These are phyloP conservation scores for Leccinum cinnamomeum DNA, from an alignment of 1,284 basidiomycete species.

Conservation along the genomic window DNA sequence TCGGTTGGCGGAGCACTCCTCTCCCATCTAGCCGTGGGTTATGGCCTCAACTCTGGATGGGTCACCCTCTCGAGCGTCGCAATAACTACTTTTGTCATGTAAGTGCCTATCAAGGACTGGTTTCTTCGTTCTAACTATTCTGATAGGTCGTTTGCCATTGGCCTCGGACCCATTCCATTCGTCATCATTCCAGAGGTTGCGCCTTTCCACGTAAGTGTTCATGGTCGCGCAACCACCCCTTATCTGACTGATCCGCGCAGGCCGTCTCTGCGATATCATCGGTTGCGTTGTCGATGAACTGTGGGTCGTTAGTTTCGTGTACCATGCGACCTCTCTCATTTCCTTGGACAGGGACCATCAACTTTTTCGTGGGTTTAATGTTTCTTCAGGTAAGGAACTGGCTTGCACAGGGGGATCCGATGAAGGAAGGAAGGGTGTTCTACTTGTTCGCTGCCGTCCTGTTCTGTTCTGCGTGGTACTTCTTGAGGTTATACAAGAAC, in stretches of 20 bases:
- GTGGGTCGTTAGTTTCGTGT: conserved; percentile 40
- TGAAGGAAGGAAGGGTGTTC: conserved; percentile 79
- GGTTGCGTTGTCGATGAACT: conserved; percentile 82
- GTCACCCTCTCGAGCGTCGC: conserved; percentile 69
- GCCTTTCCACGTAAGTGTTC: conserved; percentile 63
- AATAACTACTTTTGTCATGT: conserved; percentile 82
- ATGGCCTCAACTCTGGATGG: conserved; percentile 65
- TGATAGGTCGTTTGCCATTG: conserved; percentile 79
- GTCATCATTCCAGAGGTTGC: conserved; percentile 92
- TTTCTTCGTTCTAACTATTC: not conserved
- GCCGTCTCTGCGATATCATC: conserved; percentile 85
- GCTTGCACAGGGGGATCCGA: conserved; percentile 61
- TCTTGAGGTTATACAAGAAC: conserved; percentile 43
- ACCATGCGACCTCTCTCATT: not conserved
- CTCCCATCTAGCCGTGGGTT: conserved; percentile 69
- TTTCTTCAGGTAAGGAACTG: conserved; percentile 83
- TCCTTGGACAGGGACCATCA: conserved; percentile 63
- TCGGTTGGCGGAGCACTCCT: conserved; percentile 63
- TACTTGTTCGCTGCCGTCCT: conserved; percentile 69
- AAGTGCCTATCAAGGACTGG: conserved; percentile 21
- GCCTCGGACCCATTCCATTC: conserved; percentile 91
- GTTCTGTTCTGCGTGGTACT: conserved; percentile 36
- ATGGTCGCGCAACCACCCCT: not conserved
- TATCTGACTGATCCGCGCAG: conserved; percentile 38
- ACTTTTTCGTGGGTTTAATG: conserved; percentile 78